These are phyloP conservation scores for Boechera stricta DNA, from an alignment of 345 rosid species.

Conservation along the genomic window DNA sequence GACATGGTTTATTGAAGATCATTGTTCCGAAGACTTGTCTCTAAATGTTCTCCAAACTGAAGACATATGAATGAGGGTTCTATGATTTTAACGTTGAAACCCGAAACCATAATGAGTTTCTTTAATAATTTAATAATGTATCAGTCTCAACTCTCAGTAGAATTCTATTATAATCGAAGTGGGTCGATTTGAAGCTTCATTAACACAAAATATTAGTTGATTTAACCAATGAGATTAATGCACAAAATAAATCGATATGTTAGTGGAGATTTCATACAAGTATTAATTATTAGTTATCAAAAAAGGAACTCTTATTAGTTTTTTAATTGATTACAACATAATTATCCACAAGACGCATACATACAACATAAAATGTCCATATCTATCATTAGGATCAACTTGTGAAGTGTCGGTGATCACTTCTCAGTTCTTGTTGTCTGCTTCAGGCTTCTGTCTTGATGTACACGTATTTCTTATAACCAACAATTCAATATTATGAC, in stretches of 20 bases:
- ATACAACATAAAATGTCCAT: conserved; percentile 23
- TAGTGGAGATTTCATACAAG: conserved; percentile 40
- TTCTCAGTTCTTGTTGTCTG: conserved; percentile 29
- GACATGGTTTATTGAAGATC: conserved; percentile 41
- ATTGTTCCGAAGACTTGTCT: conserved; percentile 49
- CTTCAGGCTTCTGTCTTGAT: conserved; percentile 27
- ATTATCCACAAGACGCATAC: conserved; percentile 33
- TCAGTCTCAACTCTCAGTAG: conserved; percentile 34
- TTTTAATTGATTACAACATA: conserved; percentile 36
- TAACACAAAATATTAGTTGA: conserved; percentile 22
- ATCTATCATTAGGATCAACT: conserved; percentile 18
- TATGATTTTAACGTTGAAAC: conserved; percentile 46
- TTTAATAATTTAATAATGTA: conserved; percentile 19
- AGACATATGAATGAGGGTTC: conserved; percentile 47
- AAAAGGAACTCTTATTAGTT: conserved; percentile 23
- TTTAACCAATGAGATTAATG: conserved; percentile 30
- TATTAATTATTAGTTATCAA: conserved; percentile 14
- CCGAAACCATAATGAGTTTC: conserved; percentile 39
- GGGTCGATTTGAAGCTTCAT: conserved; percentile 47
- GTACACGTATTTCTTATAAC: conserved; percentile 17
- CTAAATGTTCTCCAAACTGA: conserved; percentile 43
- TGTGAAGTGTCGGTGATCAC: conserved; percentile 42
- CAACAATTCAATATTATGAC: conserved; percentile 13
- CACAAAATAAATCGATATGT: conserved; percentile 28
- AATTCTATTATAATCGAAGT: conserved; percentile 38